phyloP scores from a whole-genome alignment of 2,329 filamentous ascomycete genomes.

The Penicillium brasilianum region DNA sequence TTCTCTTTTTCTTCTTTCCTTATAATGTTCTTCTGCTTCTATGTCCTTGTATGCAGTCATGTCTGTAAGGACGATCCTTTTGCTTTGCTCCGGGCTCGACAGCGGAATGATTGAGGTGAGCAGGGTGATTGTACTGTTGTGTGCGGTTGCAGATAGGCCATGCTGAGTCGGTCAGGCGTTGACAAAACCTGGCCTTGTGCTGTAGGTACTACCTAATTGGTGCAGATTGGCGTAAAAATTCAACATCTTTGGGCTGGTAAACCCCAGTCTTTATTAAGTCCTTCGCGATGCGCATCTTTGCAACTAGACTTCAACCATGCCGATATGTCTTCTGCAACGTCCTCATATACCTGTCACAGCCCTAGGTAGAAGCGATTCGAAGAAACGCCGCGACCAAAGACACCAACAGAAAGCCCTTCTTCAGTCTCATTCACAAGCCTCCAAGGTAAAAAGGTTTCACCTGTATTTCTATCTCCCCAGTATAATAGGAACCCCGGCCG shows the following conservation, averaged over 20 bases:
- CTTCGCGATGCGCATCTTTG: neutral
- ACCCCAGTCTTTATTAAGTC: neutral
- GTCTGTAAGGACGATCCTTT: constrained; percentile 14
- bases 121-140: neutral
- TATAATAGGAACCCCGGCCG: too few species aligned
- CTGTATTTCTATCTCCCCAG: too few species aligned
- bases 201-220: constrained; percentile 7
- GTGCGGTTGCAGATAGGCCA: neutral
- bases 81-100: constrained; percentile 8
- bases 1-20: neutral
- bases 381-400: too few species aligned
- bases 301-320: too few species aligned
- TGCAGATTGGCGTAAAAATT: constrained; percentile 20
- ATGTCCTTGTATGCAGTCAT: constrained; percentile 14
- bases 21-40: neutral
- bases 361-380: too few species aligned
- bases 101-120: neutral
- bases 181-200: neutral
- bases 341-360: too few species aligned
- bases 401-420: too few species aligned
- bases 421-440: too few species aligned
- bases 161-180: constrained; percentile 3
- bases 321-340: too few species aligned
- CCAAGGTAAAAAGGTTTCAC: too few species aligned
- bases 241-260: constrained; percentile 15